Percentiles rank a stretch among this genome's conserved stretches.
phyloP scores from a whole-genome alignment of 2,329 filamentous ascomycete species.

The Botryotinia convoluta region DNA sequence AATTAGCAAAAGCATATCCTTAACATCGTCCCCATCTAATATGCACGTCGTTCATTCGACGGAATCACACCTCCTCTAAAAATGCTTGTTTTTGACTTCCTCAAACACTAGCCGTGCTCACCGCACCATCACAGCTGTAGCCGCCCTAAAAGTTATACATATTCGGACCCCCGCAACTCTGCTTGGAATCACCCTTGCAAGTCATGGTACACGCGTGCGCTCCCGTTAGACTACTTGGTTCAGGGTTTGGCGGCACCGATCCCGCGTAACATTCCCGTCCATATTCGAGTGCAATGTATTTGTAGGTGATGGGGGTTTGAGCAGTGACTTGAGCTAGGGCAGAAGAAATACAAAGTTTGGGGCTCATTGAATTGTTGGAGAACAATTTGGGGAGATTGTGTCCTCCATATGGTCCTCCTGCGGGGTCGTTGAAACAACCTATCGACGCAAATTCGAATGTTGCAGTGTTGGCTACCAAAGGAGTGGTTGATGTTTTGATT shows the following conservation, averaged over 20 bases:
- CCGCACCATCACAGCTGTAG: conserved; percentile 22
- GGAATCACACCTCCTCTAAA: not conserved
- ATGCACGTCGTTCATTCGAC: not conserved
- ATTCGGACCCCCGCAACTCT: conserved; percentile 38
- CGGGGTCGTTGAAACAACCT: conserved; percentile 37
- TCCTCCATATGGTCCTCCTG: conserved; percentile 25
- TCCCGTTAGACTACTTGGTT: conserved; percentile 20
- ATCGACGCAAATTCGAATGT: conserved; percentile 36
- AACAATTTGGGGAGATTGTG: conserved; percentile 39
- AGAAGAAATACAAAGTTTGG: conserved; percentile 39
- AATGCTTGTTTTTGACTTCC: not conserved
- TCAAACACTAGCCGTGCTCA: not conserved
- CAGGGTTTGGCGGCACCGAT: conserved; percentile 26
- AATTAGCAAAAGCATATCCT: not conserved
- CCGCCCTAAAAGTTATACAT: conserved; percentile 40
- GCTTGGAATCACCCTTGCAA: conserved; percentile 24
- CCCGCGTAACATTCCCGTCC: conserved; percentile 40
- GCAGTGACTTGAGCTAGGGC: conserved; percentile 36
- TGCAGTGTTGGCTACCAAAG: conserved; percentile 20
- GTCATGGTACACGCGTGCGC: conserved; percentile 25
- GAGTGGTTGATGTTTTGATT: conserved; percentile 16
- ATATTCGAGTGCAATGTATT: conserved; percentile 39
- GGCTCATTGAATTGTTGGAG: conserved; percentile 39
- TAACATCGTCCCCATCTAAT: not conserved
- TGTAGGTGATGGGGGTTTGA: conserved; percentile 33